Conservation (phyloP, 2,329 filamentous ascomycete genomes). For the Monosporascus sp. region DNA sequence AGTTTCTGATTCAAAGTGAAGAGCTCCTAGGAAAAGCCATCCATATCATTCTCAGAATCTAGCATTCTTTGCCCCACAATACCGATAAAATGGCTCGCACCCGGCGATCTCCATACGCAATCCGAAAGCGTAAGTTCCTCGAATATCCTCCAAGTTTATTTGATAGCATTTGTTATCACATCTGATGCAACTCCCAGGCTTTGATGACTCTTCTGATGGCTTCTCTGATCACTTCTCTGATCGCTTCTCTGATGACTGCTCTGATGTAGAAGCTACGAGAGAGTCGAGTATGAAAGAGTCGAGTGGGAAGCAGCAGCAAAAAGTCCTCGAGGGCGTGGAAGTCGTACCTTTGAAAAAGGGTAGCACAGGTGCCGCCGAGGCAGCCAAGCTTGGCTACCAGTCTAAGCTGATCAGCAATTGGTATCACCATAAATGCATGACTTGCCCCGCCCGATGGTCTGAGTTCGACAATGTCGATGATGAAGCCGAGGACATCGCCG, state of each 20-base stretch:
- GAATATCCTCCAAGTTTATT: not conserved
- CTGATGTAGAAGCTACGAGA: not conserved
- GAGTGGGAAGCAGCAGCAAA: not conserved
- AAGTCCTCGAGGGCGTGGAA: slow-evolving; percentile 6
- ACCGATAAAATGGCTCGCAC: not conserved
- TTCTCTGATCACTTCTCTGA: not conserved
- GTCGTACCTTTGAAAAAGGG: slow-evolving; percentile 2
- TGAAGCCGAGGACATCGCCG: slow-evolving; percentile 18
- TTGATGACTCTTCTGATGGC: too few species aligned
- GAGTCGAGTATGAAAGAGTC: not conserved
- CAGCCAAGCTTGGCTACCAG: slow-evolving; percentile 3
- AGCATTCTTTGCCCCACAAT: not conserved
- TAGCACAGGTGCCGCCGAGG: slow-evolving; percentile 5
- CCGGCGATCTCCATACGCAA: not conserved
- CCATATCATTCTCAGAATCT: not conserved
- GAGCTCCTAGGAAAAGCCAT: too few species aligned
- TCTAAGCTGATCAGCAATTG: slow-evolving; percentile 14
- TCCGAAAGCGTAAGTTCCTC: not conserved
- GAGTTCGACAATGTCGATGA: slow-evolving; percentile 22
- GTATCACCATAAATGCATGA: slow-evolving; percentile 18
- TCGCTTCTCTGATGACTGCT: not conserved
- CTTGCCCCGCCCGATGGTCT: slow-evolving; percentile 24
- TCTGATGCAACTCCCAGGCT: not conserved
- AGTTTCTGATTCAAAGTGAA: too few species aligned
- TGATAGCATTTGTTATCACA: not conserved